Evolutionary conservation across 805 yeast genomes (phyloP).

Genomic region (Candida schatavii): DNA sequence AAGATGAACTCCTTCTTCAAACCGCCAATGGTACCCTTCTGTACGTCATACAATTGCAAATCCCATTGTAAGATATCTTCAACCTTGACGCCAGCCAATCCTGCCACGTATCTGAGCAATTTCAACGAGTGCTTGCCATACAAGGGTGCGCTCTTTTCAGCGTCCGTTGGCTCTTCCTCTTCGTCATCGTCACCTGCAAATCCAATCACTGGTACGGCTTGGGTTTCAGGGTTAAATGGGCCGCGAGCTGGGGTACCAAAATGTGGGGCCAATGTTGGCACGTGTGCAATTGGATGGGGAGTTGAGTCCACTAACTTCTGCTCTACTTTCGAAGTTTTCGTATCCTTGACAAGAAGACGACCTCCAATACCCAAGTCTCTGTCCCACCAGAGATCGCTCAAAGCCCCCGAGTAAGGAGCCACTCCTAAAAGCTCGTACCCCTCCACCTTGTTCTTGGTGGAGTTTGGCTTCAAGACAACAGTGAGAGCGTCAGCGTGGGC

Average conservation of each 20-base stretch:
- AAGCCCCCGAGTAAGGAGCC: slow-evolving; percentile 79
- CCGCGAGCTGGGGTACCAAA: slow-evolving; percentile 68
- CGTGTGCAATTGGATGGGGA: slow-evolving; percentile 71
- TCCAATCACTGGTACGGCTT: slow-evolving; percentile 77
- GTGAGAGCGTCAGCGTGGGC: slow-evolving; percentile 76
- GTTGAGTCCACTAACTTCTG: slow-evolving; percentile 53
- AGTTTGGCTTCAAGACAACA: slow-evolving; percentile 67
- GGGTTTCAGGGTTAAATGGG: slow-evolving; percentile 75
- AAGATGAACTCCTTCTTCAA: slow-evolving; percentile 70
- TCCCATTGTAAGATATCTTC: slow-evolving; percentile 67
- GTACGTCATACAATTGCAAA: slow-evolving; percentile 77
- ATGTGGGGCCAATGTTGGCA: slow-evolving; percentile 85
- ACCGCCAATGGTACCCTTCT: slow-evolving; percentile 77
- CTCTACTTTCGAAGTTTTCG: slow-evolving; percentile 28
- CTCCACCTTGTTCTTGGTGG: slow-evolving; percentile 57
- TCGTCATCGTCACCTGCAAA: slow-evolving; percentile 31
- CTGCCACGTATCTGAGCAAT: slow-evolving; percentile 66
- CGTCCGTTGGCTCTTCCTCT: slow-evolving; percentile 51
- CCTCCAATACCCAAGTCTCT: slow-evolving; percentile 88
- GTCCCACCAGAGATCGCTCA: slow-evolving; percentile 70
- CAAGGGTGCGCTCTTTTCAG: slow-evolving; percentile 62
- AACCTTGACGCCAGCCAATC: slow-evolving; percentile 55
- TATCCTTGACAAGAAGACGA: slow-evolving; percentile 52
- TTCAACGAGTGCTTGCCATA: slow-evolving; percentile 66
- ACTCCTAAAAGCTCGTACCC: slow-evolving; percentile 80